Base-by-base conservation (phyloP, 805 yeast genomes). In the Isabelozyma rhagii region DNA sequence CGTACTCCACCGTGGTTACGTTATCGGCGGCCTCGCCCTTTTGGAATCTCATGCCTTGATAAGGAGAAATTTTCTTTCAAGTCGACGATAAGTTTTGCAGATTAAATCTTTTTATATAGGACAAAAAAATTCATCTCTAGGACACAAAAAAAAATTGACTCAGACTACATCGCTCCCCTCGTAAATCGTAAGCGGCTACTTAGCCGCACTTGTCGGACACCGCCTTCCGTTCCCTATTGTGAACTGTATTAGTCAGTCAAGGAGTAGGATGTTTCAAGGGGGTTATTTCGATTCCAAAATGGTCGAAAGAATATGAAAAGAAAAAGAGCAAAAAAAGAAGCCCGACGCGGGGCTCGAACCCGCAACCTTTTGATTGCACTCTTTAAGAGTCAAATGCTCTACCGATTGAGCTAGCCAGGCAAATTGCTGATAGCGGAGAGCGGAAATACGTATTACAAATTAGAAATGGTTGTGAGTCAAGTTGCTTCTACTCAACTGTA, bases 261-360 rank as follows among this genome's bases (percentile, higher is more conserved):
- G 2, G 25, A 21, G 17, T 15, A 15, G 17, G 17, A 15, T 15
- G 17, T 15, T 15, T 15, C 17, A 15, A 21, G 25, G 25, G 4
- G 25, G 5, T 21, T 21, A 21, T 21, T 21, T 21, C 25, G 25
- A 21, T 2, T 21, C 31, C 27, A 21, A 10, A 41, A 41, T 10
- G 15, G 44, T 41, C 9, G 5, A 15, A 25, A 41, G 18, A 21
- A 44, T 21, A 8, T 6, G 6, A 14, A 11, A 31, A 43, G 15
- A 14, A 5, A 13, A 38, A 29, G 40, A 47, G 41, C 41, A 47
- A 47, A 47, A 28, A 15, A 47, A 28, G 18, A 18, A 55, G 56
- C 58, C 58, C 58, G 49, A 55, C 54, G 56, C 58, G 58, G 58
- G 58, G 56, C 48, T 50, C 53, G 53, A 50, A 50, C 53, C 53